These are phyloP conservation scores for Penicillium italicum DNA, from an alignment of 2,329 filamentous ascomycete species.

Conservation along the genomic window DNA sequence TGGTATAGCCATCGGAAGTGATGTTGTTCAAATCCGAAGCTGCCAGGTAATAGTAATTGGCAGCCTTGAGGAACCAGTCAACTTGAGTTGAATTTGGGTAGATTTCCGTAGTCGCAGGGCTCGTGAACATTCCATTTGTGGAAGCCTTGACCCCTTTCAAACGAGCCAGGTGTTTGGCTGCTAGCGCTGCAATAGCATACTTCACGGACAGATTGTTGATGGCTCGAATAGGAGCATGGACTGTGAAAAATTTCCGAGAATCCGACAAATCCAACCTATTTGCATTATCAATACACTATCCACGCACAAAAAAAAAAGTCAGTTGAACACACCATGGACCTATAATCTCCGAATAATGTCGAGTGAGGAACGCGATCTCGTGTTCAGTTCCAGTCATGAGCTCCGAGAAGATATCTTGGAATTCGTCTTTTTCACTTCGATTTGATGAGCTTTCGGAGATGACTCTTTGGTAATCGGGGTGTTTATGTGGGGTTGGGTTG, in stretches of 20 bases:
- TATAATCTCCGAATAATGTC: constrained; percentile 37
- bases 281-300: constrained; percentile 11
- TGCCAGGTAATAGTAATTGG: constrained; percentile 59
- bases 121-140: constrained; percentile 25
- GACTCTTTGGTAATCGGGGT: constrained; percentile 1
- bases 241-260: constrained; percentile 37
- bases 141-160: constrained; percentile 30
- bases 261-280: constrained; percentile 41
- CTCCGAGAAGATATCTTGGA: constrained; percentile 37
- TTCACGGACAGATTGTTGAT: constrained; percentile 34
- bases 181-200: constrained; percentile 38
- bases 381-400: constrained; percentile 38
- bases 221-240: constrained; percentile 38
- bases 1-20: constrained; percentile 32
- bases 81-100: constrained; percentile 48
- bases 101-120: constrained; percentile 51
- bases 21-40: constrained; percentile 49
- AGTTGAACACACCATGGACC: constrained; percentile 33
- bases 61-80: constrained; percentile 59
- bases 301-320: not conserved
- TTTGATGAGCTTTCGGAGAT: constrained; percentile 18
- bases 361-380: constrained; percentile 38
- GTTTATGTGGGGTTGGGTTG: not conserved
- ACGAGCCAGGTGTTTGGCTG: constrained; percentile 40
- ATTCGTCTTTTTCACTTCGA: constrained; percentile 28